Evolutionary conservation across 1,284 basidiomycete species (phyloP), one percentile per base, ranked within the genome.

Genomic region (Moesziomyces parantarcticus): DNA sequence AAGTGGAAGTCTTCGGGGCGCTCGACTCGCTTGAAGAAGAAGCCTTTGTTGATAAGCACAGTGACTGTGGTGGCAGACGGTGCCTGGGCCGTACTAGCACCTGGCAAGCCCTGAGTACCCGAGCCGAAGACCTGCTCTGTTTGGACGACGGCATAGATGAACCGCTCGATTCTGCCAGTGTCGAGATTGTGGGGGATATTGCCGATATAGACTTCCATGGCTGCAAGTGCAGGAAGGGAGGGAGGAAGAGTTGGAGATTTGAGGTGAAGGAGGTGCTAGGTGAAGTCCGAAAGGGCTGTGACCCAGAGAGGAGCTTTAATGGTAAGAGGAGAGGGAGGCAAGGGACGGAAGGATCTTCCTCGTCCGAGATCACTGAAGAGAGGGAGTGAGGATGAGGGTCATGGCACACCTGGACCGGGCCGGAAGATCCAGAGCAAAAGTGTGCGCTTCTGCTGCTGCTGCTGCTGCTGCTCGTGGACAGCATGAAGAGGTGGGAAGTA

Each of bases 121-220:
- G 36, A 39, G 14, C 36, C 36, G 7, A 39, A 39, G 14, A 39
- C 36, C 18, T 39, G 36, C n/a, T 66, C 49, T 5, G 36, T 49
- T 5, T 50, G 18, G 3, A 65, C n/a, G 5, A 65, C 43, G 0
- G 56, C 51, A n/a, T 11, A 58, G 43, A 68, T 62, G 55, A 68
- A 68, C 5, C 43, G 22, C 26, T 68, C 65, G 29, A 68, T 61
- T 3, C 23, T 7, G 1, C 36, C n/a, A 14, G 20, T 45, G 5
- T 58, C 39, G 16, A 68, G 20, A 11, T 36, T 3, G 20, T n/a
- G 22, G 6, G 54, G 50, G 16, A 68, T 51, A 14, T 20, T 41
- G 14, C 34, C 41, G 1, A 61, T 25, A 11, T 47, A 58, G 10
- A 68, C 55, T 16, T 68, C 65, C 65, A 68, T 68, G 23, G 18